These are phyloP conservation scores for Pleurotus tuber-regium DNA, from an alignment of 768 basidiomycete genomes.

Conservation along the genomic window DNA sequence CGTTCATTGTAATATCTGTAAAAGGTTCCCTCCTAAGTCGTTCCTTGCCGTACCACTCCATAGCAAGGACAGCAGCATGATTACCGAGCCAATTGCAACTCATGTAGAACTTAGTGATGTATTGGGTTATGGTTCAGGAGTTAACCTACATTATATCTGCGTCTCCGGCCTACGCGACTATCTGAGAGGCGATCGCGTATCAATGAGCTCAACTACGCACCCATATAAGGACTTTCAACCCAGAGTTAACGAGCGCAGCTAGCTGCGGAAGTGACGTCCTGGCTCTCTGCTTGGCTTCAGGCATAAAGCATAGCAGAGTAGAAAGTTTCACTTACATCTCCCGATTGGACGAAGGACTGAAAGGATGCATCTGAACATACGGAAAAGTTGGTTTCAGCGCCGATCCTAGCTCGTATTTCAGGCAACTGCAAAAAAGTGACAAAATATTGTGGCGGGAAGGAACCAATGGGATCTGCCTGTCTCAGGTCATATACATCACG, in stretches of 20 bases:
- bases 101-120: background rate
- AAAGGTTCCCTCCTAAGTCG: constrained; percentile 34
- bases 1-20: constrained; percentile 56
- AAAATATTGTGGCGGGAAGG: constrained; percentile 59
- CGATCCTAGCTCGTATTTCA: constrained; percentile 39
- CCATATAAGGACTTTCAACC: constrained; percentile 45
- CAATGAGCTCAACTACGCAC: constrained; percentile 20
- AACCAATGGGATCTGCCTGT: constrained; percentile 50
- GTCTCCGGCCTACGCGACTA: constrained; percentile 49
- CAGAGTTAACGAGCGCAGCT: constrained; percentile 41
- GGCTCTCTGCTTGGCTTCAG: constrained; percentile 40
- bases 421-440: constrained; percentile 41
- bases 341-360: no score
- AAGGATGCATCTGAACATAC: background rate
- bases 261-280: constrained; percentile 51
- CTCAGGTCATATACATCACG: constrained; percentile 56
- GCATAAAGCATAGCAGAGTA: background rate
- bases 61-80: constrained; percentile 38
- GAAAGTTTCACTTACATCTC: no score
- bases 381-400: no score
- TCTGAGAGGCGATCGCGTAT: no score
- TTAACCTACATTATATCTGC: constrained; percentile 52
- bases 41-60: constrained; percentile 45
- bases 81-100: constrained; percentile 51
- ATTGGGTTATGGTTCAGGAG: background rate